Percentiles rank a stretch among this genome's conserved stretches.
Evolutionary conservation across 208 protist species (phyloP).

Genomic region (Wallacemonas sp.): DNA sequence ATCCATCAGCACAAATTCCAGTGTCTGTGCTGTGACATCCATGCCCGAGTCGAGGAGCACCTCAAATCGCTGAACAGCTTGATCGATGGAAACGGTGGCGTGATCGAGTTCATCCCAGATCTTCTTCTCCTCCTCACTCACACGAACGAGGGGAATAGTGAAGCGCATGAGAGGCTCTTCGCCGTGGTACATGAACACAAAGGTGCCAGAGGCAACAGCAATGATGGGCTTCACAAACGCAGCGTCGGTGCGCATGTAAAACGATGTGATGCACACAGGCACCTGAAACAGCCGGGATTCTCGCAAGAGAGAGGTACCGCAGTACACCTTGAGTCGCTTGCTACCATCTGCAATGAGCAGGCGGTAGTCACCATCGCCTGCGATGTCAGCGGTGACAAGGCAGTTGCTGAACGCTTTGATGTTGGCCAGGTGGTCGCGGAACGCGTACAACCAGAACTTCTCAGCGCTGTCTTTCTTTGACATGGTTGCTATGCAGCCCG

Average conservation of each 20-base stretch:
- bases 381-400: conserved; percentile 83
- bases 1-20: conserved; percentile 73
- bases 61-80: conserved; percentile 46
- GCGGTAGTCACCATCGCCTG: conserved; percentile 93
- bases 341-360: conserved; percentile 87
- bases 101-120: conserved; percentile 60
- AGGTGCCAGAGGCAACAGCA: conserved; percentile 82
- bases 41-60: conserved; percentile 46
- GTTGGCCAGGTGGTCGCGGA: conserved; percentile 86
- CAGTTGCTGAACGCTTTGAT: conserved; percentile 72
- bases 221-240: conserved; percentile 60
- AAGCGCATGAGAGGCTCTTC: conserved; percentile 93
- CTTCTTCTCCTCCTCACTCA: conserved; percentile 51
- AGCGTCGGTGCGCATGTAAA: conserved; percentile 69
- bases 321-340: conserved; percentile 81
- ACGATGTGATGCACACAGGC: conserved; percentile 80
- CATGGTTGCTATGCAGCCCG: too few species aligned
- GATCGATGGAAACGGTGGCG: conserved; percentile 23
- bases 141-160: conserved; percentile 56
- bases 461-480: conserved; percentile 12
- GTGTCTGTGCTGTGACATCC: conserved; percentile 61
- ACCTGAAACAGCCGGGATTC: conserved; percentile 85
- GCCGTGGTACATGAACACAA: conserved; percentile 92
- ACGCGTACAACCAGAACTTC: conserved; percentile 92
- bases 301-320: conserved; percentile 71